Conservation (phyloP, 768 basidiomycete genomes). For the Leccinum fibrillosum region DNA sequence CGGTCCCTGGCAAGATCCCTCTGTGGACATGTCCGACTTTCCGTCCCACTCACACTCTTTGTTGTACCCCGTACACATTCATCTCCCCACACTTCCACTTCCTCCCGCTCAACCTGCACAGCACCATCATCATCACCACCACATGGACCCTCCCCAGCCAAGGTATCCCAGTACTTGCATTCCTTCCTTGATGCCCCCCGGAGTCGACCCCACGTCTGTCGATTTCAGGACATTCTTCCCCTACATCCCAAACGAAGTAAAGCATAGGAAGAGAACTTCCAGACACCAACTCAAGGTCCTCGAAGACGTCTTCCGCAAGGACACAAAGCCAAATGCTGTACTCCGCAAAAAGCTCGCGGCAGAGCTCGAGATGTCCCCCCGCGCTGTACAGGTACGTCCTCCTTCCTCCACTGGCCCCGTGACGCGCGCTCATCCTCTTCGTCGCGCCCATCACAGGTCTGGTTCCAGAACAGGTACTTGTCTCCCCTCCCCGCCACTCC, state of each 20-base stretch:
- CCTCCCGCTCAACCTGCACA: not conserved
- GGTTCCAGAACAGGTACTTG: conserved; percentile 83
- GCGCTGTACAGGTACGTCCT: conserved; percentile 85
- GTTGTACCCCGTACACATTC: conserved; percentile 22
- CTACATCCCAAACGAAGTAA: conserved; percentile 91
- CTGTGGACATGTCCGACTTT: conserved; percentile 23
- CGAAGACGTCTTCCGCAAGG: conserved; percentile 80
- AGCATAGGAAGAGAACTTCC: conserved; percentile 90
- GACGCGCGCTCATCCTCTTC: conserved; percentile 18
- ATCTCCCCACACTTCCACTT: conserved; percentile 1
- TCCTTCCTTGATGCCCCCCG: conserved; percentile 47
- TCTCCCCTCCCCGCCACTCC: conserved; percentile 5
- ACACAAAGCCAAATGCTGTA: conserved; percentile 87
- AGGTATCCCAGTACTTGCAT: conserved; percentile 40
- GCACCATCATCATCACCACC: conserved; percentile 8
- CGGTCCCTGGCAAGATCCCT: not conserved
- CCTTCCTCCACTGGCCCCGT: not conserved
- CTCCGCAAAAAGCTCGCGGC: conserved; percentile 76
- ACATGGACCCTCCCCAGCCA: conserved; percentile 29
- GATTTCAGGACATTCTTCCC: conserved; percentile 84
- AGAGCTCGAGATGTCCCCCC: conserved; percentile 86
- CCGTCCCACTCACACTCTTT: conserved; percentile 28
- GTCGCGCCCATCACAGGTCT: conserved; percentile 54
- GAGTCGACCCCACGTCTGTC: conserved; percentile 60
- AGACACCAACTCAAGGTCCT: conserved; percentile 85